Conservation (phyloP, 2,329 filamentous ascomycete species). For the Macrophomina tecta region DNA sequence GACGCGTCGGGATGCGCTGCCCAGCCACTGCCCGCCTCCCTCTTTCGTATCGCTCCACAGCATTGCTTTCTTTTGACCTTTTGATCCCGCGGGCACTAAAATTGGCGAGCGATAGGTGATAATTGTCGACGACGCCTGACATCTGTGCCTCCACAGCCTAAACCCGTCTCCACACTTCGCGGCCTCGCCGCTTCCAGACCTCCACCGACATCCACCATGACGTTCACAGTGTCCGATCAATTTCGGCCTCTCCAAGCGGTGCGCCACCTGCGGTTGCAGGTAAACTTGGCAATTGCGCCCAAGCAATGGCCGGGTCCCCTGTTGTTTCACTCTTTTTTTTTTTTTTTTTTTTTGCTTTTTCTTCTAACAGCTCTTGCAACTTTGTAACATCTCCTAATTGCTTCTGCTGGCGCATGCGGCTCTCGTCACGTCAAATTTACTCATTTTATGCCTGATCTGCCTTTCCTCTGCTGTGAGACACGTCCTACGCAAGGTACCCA, state of each 20-base stretch:
- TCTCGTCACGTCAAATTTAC: not conserved
- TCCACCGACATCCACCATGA: not conserved
- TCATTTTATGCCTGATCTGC: not conserved
- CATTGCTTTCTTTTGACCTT: not conserved
- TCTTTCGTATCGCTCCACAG: constrained; percentile 11
- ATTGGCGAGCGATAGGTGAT: not conserved
- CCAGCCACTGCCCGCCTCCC: not conserved
- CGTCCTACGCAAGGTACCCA: constrained; percentile 12
- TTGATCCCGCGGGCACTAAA: constrained; percentile 8
- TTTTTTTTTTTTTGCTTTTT: not conserved
- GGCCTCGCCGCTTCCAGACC: constrained; percentile 6
- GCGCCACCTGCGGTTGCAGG: not conserved
- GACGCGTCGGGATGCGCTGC: not conserved
- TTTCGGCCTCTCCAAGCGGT: not conserved
- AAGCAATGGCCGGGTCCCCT: not conserved
- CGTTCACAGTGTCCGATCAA: not conserved
- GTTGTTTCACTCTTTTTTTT: constrained; percentile 11
- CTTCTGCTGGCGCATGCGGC: constrained; percentile 1
- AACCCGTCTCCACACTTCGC: not conserved
- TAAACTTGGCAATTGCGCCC: not conserved
- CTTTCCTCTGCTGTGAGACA: not conserved
- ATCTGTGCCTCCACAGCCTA: not conserved
- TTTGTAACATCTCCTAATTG: not conserved
- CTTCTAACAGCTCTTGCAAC: not conserved
- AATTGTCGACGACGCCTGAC: not conserved